phyloP scores from a whole-genome alignment of 2,329 filamentous ascomycete genomes.

The Amauroascus niger region DNA sequence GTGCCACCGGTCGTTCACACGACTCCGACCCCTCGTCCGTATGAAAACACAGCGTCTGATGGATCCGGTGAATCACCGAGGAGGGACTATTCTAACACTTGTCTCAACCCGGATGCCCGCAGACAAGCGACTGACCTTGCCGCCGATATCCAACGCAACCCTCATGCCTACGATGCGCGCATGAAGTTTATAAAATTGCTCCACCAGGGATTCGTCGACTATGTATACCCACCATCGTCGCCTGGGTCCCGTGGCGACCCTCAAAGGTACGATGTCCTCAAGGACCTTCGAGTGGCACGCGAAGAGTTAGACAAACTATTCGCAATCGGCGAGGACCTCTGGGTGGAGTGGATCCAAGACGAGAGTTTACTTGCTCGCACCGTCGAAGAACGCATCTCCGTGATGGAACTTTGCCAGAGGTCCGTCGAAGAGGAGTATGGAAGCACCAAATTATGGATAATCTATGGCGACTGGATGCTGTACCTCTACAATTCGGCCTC shows the following conservation, averaged over 20 bases:
- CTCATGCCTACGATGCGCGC: conserved; percentile 40
- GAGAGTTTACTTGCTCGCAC: conserved; percentile 49
- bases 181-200: conserved; percentile 40
- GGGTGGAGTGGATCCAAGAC: conserved; percentile 55
- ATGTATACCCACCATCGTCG: conserved; percentile 38
- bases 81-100: conserved; percentile 35
- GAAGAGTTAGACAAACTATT: conserved; percentile 54
- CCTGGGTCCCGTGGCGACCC: conserved; percentile 39
- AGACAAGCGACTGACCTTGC: conserved; percentile 34
- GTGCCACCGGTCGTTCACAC: conserved; percentile 22
- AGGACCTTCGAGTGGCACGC: conserved; percentile 41
- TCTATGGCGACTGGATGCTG: conserved; percentile 53
- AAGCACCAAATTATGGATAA: conserved; percentile 52
- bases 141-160: conserved; percentile 37
- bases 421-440: conserved; percentile 53
- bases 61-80: conserved; percentile 31
- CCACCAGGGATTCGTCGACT: conserved; percentile 40
- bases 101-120: conserved; percentile 34
- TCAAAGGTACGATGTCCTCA: conserved; percentile 38
- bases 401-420: conserved; percentile 51
- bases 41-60: conserved; percentile 40
- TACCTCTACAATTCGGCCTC: conserved; percentile 46
- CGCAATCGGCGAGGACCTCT: conserved; percentile 53
- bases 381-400: conserved; percentile 47
- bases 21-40: conserved; percentile 35